Conservation (phyloP, 805 yeast species). For the Suhomyces pyralidae region DNA sequence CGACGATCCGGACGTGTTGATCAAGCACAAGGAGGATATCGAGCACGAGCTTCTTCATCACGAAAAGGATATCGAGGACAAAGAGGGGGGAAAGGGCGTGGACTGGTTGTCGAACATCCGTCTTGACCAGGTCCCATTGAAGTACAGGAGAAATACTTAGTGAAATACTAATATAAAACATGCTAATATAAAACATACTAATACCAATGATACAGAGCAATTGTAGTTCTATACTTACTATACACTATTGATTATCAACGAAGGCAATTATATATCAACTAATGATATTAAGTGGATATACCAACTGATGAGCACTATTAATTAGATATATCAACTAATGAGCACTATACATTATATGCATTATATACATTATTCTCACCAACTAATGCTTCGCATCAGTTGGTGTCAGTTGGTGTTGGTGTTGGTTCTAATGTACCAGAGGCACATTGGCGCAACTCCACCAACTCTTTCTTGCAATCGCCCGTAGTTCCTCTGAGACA, state of each 20-base stretch:
- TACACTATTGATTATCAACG: too few species aligned
- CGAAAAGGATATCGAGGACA: conserved; percentile 76
- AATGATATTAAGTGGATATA: too few species aligned
- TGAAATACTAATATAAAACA: too few species aligned
- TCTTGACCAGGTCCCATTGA: conserved; percentile 29
- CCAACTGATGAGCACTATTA: too few species aligned
- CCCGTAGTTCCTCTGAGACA: conserved; percentile 49
- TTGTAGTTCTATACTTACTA: too few species aligned
- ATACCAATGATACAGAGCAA: too few species aligned
- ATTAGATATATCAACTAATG: too few species aligned
- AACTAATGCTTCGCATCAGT: neutral
- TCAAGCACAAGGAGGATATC: conserved; percentile 82
- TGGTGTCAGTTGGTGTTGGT: neutral
- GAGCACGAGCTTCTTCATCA: conserved; percentile 86
- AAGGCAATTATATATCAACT: too few species aligned
- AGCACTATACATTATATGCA: too few species aligned
- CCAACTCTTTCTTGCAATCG: conserved; percentile 53
- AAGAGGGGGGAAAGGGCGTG: conserved; percentile 21
- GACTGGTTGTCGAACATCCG: conserved; percentile 27
- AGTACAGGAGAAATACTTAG: conserved; percentile 20
- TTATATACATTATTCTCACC: too few species aligned
- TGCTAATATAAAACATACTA: too few species aligned
- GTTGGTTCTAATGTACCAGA: conserved; percentile 22
- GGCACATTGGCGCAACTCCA: conserved; percentile 65
- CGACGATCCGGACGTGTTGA: conserved; percentile 75